These are phyloP conservation scores for Rhizomucor pusillus DNA, from an alignment of 371 early-diverging fungal genomes.

Conservation along the genomic window DNA sequence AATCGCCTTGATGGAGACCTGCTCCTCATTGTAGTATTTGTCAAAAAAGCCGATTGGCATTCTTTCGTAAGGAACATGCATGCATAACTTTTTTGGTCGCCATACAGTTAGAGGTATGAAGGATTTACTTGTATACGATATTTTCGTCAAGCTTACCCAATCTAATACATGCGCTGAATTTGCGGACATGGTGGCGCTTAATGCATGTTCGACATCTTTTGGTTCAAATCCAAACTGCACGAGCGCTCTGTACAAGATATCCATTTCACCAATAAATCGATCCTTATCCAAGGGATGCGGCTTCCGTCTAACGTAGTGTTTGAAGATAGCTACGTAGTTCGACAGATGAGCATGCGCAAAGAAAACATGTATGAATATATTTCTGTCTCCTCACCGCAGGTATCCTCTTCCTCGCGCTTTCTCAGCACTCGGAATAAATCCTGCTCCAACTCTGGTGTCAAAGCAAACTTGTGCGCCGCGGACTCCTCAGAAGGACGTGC, in stretches of 20 bases:
- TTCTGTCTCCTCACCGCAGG: constrained; percentile 5
- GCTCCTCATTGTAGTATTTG: constrained; percentile 53
- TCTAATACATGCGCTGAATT: constrained; percentile 52
- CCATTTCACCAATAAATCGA: constrained; percentile 43
- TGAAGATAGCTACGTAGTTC: not conserved
- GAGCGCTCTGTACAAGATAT: constrained; percentile 50
- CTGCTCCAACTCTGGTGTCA: constrained; percentile 18
- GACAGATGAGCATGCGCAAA: no score
- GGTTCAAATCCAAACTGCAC: constrained; percentile 47
- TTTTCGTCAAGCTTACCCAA: constrained; percentile 47
- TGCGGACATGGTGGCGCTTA: constrained; percentile 39
- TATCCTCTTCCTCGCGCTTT: constrained; percentile 1
- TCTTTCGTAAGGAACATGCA: constrained; percentile 54
- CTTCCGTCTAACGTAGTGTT: not conserved
- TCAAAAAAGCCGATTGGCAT: constrained; percentile 60
- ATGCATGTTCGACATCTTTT: constrained; percentile 47
- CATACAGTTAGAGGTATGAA: not conserved
- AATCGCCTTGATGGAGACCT: constrained; percentile 17
- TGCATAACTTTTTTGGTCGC: constrained; percentile 34
- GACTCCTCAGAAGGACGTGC: not conserved
- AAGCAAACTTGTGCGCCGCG: constrained; percentile 2
- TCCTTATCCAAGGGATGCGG: constrained; percentile 23
- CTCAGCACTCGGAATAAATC: constrained; percentile 20
- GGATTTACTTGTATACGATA: no score
- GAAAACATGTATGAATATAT: not conserved